phyloP scores from a whole-genome alignment of 345 rosid genomes.

The Salix caprea region DNA sequence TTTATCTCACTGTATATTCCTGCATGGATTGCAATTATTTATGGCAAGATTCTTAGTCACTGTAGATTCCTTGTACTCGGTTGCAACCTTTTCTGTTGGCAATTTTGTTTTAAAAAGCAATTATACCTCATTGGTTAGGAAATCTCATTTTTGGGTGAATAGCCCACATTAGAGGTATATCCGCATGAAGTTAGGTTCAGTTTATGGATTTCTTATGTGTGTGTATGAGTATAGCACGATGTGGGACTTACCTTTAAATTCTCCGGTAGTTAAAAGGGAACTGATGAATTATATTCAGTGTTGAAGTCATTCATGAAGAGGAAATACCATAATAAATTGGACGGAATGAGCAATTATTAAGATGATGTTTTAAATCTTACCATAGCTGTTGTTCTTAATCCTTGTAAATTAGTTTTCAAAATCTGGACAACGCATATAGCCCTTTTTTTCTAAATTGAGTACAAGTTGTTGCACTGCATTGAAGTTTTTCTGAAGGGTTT shows the following conservation, averaged over 20 bases:
- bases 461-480: background rate
- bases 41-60: background rate
- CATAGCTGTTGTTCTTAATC: background rate
- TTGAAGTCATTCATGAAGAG: background rate
- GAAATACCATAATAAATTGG: background rate
- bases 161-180: background rate
- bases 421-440: background rate
- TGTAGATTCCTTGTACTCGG: background rate
- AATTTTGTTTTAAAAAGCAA: no score
- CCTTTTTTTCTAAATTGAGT: background rate
- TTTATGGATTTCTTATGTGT: background rate
- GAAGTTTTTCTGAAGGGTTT: background rate
- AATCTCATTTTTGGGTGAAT: background rate
- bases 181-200: background rate
- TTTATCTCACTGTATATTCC: background rate
- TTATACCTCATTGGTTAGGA: background rate
- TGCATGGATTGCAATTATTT: background rate
- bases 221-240: background rate
- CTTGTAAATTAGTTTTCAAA: background rate
- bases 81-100: background rate
- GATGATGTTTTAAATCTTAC: background rate
- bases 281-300: background rate
- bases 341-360: background rate
- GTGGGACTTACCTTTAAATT: background rate
- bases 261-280: background rate